Evolutionary conservation across 805 yeast species (phyloP).

Genomic region (Blastobotrys mokoenaii): DNA sequence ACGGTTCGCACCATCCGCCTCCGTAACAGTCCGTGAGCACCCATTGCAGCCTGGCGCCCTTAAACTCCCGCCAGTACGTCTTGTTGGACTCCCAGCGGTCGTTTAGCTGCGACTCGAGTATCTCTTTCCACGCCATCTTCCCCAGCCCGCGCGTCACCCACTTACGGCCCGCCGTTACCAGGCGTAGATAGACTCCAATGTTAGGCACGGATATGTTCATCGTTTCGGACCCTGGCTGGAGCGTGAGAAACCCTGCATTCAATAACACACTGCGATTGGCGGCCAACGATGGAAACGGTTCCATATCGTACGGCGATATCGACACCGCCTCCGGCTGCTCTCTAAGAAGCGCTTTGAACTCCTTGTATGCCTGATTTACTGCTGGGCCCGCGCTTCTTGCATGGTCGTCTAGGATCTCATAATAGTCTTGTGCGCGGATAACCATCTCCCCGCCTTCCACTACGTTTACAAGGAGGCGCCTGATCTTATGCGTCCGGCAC

Average conservation of each 20-base stretch:
- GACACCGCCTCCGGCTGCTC: conserved; percentile 23
- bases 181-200: conserved; percentile 30
- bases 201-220: conserved; percentile 29
- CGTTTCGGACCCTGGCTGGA: conserved; percentile 27
- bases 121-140: conserved; percentile 30
- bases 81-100: conserved; percentile 25
- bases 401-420: neutral
- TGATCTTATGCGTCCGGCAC: conserved; percentile 19
- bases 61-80: conserved; percentile 36
- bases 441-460: conserved; percentile 27
- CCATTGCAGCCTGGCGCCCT: conserved; percentile 47
- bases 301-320: conserved; percentile 21
- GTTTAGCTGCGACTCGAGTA: conserved; percentile 27
- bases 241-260: conserved; percentile 28
- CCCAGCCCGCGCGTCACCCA: conserved; percentile 29
- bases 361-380: conserved; percentile 1
- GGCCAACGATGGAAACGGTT: conserved; percentile 10
- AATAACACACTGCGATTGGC: conserved; percentile 17
- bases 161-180: conserved; percentile 24
- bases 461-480: conserved; percentile 24
- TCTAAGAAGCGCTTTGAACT: conserved; percentile 20
- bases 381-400: neutral
- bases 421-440: conserved; percentile 20
- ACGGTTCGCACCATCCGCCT: conserved; percentile 47
- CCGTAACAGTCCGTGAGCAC: conserved; percentile 47